phyloP scores from a whole-genome alignment of 2,329 filamentous ascomycete species.

The Biscogniauxia mediterranea region DNA sequence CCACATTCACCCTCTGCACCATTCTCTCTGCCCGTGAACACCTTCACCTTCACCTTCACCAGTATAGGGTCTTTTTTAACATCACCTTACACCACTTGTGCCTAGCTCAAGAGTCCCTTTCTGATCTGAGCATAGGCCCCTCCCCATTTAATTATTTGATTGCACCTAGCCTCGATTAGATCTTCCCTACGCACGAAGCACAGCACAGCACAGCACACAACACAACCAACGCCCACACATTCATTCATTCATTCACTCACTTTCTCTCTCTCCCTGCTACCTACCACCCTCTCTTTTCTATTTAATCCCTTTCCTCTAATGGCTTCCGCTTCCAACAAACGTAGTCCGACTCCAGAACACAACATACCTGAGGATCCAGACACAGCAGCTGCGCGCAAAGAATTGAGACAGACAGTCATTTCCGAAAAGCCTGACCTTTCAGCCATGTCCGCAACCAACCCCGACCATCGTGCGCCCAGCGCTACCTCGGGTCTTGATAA shows the following conservation, averaged over 20 bases:
- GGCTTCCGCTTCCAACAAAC: slow-evolving; percentile 25
- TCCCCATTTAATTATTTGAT: neutral
- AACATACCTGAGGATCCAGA: slow-evolving; percentile 53
- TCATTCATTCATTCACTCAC: neutral
- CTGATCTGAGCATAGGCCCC: neutral
- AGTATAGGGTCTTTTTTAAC: too few species aligned
- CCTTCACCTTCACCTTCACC: too few species aligned
- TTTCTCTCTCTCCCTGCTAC: too few species aligned
- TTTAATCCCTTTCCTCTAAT: slow-evolving; percentile 15
- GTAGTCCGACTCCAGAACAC: slow-evolving; percentile 28
- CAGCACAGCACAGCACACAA: neutral
- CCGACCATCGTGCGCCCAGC: slow-evolving; percentile 21
- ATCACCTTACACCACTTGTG: too few species aligned
- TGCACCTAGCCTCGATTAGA: neutral
- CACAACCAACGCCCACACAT: neutral
- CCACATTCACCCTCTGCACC: neutral
- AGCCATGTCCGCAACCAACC: slow-evolving; percentile 24
- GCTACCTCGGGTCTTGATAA: slow-evolving; percentile 15
- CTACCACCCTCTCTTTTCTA: too few species aligned
- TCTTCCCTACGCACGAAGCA: neutral
- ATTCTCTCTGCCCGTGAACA: neutral
- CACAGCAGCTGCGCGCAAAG: slow-evolving; percentile 61
- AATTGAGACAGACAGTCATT: slow-evolving; percentile 63
- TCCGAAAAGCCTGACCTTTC: slow-evolving; percentile 46
- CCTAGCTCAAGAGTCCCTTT: neutral